A percentile compares a stretch with the other conserved stretches of the same genome.
These are phyloP conservation scores for Cyclotella kingstonii DNA, from an alignment of 108 stramenopile species.

Conservation along the genomic window DNA sequence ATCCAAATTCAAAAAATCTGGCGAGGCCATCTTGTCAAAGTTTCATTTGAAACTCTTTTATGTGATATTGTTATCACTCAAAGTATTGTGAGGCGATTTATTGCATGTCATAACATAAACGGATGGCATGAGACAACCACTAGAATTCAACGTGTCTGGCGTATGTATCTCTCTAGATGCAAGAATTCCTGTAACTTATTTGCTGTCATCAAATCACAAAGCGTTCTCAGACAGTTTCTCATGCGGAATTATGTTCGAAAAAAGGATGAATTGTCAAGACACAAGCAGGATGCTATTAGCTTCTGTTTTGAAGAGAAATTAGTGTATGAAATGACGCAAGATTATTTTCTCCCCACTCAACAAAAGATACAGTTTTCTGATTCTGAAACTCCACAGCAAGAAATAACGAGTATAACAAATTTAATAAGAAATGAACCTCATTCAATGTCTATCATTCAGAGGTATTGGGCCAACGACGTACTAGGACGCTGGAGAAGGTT, in stretches of 20 bases:
- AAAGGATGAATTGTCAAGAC: background rate
- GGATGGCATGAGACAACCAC: conserved; percentile 3
- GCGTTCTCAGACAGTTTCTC: background rate
- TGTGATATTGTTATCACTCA: conserved; percentile 51
- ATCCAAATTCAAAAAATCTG: conserved; percentile 47
- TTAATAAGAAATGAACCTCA: background rate
- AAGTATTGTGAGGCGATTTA: conserved; percentile 35
- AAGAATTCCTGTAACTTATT: background rate
- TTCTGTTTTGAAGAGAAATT: background rate
- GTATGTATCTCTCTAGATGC: conserved; percentile 18
- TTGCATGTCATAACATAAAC: conserved; percentile 7
- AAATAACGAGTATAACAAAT: too few relatives aligned
- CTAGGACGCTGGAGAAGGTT: conserved; percentile 11
- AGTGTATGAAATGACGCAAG: too few relatives aligned
- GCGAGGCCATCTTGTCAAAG: conserved; percentile 48
- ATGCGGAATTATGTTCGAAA: background rate
- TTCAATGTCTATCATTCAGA: conserved; percentile 1
- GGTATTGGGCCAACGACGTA: background rate
- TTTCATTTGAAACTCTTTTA: conserved; percentile 41
- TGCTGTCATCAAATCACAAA: background rate
- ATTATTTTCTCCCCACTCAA: too few relatives aligned
- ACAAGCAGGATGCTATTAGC: background rate
- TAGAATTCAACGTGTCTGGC: conserved; percentile 40
- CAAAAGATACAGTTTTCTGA: too few relatives aligned
- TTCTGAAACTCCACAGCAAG: too few relatives aligned